A percentile compares a stretch with the other conserved stretches of the same genome.
phyloP scores from a whole-genome alignment of 768 basidiomycete species.

The Podaxis mareebaensis region DNA sequence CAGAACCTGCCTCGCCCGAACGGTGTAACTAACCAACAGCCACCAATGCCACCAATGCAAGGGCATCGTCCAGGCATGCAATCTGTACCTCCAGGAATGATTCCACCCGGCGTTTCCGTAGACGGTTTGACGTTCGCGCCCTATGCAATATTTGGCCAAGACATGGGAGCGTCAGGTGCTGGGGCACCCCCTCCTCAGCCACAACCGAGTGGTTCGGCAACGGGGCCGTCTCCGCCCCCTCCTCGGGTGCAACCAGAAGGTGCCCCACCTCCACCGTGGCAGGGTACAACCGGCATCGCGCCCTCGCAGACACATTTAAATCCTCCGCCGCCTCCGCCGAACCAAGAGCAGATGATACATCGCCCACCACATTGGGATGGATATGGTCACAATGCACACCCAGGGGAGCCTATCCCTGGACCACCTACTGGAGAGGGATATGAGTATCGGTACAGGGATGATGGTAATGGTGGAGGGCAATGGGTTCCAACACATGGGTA shows the following conservation, averaged over 20 bases:
- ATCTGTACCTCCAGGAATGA: slow-evolving; percentile 14
- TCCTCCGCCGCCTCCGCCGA: slow-evolving; percentile 39
- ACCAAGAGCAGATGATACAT: slow-evolving; percentile 44
- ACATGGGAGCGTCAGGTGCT: slow-evolving; percentile 18
- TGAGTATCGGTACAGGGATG: slow-evolving; percentile 63
- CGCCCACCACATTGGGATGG: slow-evolving; percentile 59
- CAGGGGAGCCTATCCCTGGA: slow-evolving; percentile 48
- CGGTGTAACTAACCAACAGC: slow-evolving; percentile 8
- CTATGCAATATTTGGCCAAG: slow-evolving; percentile 13
- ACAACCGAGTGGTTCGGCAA: neutral
- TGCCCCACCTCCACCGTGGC: slow-evolving; percentile 62
- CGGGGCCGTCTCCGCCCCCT: slow-evolving; percentile 20
- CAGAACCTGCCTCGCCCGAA: slow-evolving; percentile 2
- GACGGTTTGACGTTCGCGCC: slow-evolving; percentile 11
- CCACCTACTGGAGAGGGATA: slow-evolving; percentile 55
- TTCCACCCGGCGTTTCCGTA: slow-evolving; percentile 11
- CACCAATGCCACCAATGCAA: slow-evolving; percentile 19
- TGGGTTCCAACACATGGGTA: slow-evolving; percentile 53
- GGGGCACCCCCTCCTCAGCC: slow-evolving; percentile 20
- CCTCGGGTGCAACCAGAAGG: slow-evolving; percentile 33
- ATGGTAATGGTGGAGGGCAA: slow-evolving; percentile 36
- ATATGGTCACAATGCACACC: slow-evolving; percentile 32
- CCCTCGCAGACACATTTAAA: slow-evolving; percentile 66
- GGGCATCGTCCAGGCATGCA: slow-evolving; percentile 16
- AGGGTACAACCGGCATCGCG: slow-evolving; percentile 57